Evolutionary conservation across 495 filamentous ascomycete genomes (phyloP), one percentile per base, ranked within the genome.

Genomic region (Filosporella fistucella): DNA sequence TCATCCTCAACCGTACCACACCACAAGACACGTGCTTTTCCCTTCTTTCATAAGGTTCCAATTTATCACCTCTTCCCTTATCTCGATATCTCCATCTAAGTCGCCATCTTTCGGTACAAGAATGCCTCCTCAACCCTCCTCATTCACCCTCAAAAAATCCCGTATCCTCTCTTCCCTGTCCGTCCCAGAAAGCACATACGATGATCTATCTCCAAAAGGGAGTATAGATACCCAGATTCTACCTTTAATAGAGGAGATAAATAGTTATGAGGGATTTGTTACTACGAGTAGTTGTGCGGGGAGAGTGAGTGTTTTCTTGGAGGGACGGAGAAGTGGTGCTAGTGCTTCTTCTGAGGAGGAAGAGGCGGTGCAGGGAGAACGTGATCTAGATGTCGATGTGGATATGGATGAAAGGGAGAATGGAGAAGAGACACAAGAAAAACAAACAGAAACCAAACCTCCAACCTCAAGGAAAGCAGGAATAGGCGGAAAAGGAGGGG

Each of bases 241-340:
- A n/a, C 71, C 78, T 13, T 65, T 96, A 44, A 86, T 97, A 37
- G 69, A 68, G 34, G 79, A 81, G 47, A 80, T 96, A 57, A 96
- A 96, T 66, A 63, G 55, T 1, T 35, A 76, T n/a, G 75, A 79
- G 8, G 85, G 84, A 25, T 69, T 89, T 22, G 89, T 91, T 21
- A 96, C 89, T 6, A 96, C 90, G 11, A 95, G 91, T 63, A 95
- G 87, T 61, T 96, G 91, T 59, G 81, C 89, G 10, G 91, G 91
- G 28, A 70, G 90, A 23, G 76, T 90, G 24, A 88, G 82, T 53
- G 85, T 96, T 13, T 96, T 91, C 64, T 66, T 90, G 1, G 91
- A 96, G 68, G 90, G 89, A 5, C 63, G 67, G 22, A 85, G 80
- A 63, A 59, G 42, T 18, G 23, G 5, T 13, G 12, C 5, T 21